Evolutionary conservation across 352 stramenopile genomes (phyloP).

Genomic region (Peronospora farinosa): DNA sequence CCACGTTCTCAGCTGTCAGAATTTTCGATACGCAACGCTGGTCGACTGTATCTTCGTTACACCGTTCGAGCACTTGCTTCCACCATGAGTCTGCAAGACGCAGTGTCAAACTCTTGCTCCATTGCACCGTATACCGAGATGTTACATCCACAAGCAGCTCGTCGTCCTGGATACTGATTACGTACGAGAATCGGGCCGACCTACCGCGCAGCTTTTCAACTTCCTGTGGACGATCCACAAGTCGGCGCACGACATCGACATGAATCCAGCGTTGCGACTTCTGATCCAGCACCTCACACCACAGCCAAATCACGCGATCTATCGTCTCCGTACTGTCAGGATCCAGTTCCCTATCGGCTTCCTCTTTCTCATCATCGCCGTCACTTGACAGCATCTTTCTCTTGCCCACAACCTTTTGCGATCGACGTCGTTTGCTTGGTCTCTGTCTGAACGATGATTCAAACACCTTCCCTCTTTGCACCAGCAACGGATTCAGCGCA

Average conservation of each 20-base stretch:
- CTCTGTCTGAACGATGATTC: slow-evolving; percentile 30
- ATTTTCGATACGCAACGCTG: slow-evolving; percentile 1
- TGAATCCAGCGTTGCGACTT: slow-evolving; percentile 47
- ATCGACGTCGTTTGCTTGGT: slow-evolving; percentile 19
- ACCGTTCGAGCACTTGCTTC: slow-evolving; percentile 27
- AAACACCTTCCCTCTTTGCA: slow-evolving; percentile 41
- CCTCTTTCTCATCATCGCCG: slow-evolving; percentile 14
- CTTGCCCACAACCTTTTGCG: slow-evolving; percentile 18
- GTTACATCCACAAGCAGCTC: slow-evolving; percentile 56
- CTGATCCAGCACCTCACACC: slow-evolving; percentile 62
- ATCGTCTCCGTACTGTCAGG: neutral
- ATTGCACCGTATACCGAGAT: slow-evolving; percentile 49
- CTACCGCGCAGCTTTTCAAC: slow-evolving; percentile 47
- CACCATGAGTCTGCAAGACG: slow-evolving; percentile 60
- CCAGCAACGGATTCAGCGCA: slow-evolving; percentile 44
- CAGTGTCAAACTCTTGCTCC: slow-evolving; percentile 51
- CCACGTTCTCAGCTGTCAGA: slow-evolving; percentile 8
- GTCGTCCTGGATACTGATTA: slow-evolving; percentile 48
- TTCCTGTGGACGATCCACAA: slow-evolving; percentile 45
- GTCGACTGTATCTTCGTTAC: slow-evolving; percentile 29
- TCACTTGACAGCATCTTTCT: slow-evolving; percentile 9
- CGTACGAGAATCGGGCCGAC: slow-evolving; percentile 48
- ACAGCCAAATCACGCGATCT: slow-evolving; percentile 41
- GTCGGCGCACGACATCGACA: slow-evolving; percentile 44
- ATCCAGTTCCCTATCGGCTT: slow-evolving; percentile 8